These are phyloP conservation scores for Quercus agrifolia DNA, from an alignment of 306 rosid genomes.

Conservation along the genomic window DNA sequence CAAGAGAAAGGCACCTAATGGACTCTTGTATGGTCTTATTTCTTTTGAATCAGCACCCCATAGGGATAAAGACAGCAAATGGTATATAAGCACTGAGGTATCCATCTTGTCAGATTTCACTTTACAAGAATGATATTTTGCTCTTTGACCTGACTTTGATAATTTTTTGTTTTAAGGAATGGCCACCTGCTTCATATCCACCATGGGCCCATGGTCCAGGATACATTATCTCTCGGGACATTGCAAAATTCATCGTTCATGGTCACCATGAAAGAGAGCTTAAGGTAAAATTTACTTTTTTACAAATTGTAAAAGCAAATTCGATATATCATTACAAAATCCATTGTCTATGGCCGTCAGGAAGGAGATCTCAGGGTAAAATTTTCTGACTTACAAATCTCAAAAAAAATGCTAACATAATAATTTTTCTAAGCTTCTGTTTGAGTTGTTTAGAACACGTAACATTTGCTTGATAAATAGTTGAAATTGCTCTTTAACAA, in stretches of 20 bases:
- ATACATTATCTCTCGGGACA: slow-evolving; percentile 80
- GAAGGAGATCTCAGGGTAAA: slow-evolving; percentile 57
- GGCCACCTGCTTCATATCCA: slow-evolving; percentile 79
- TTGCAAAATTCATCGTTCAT: slow-evolving; percentile 62
- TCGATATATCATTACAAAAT: slow-evolving; percentile 46
- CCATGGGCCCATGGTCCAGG: slow-evolving; percentile 99
- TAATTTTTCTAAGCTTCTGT: background rate
- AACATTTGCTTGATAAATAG: background rate
- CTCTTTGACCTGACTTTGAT: background rate
- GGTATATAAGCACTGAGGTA: slow-evolving; percentile 82
- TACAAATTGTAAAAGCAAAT: background rate
- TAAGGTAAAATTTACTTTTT: slow-evolving; percentile 41
- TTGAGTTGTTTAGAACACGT: background rate
- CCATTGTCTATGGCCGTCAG: slow-evolving; percentile 57
- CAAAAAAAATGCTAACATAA: background rate
- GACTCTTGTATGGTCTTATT: slow-evolving; percentile 78
- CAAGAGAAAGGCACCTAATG: slow-evolving; percentile 55
- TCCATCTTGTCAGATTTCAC: slow-evolving; percentile 13
- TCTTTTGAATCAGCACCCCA: slow-evolving; percentile 81
- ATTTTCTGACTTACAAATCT: background rate
- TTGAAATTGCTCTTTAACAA: background rate
- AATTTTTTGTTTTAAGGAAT: slow-evolving; percentile 54
- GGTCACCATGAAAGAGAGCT: slow-evolving; percentile 73
- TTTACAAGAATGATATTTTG: background rate
- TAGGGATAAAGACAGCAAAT: slow-evolving; percentile 76